phyloP scores from a whole-genome alignment of 1,139 yeast species.

The Kodamaea derodonti region DNA sequence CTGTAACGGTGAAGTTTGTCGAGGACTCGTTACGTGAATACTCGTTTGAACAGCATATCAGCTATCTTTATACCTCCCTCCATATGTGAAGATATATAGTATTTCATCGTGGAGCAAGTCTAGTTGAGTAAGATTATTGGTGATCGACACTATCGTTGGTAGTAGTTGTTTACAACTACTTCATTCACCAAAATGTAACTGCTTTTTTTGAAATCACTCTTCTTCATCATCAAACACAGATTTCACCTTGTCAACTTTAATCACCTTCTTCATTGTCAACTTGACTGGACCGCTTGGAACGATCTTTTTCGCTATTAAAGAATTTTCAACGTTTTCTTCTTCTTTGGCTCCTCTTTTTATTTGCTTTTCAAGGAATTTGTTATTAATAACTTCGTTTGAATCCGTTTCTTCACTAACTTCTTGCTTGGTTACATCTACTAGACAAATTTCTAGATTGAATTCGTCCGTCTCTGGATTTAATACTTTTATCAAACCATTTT shows the following conservation, averaged over 20 bases:
- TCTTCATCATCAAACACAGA: constrained; percentile 11
- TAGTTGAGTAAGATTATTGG: too few species aligned
- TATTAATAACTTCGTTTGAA: constrained; percentile 20
- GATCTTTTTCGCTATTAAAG: background rate
- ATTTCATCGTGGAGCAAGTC: too few species aligned
- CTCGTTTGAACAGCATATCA: too few species aligned
- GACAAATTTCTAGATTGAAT: constrained; percentile 32
- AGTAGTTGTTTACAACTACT: too few species aligned
- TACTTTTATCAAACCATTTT: constrained; percentile 56
- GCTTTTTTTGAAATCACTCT: too few species aligned
- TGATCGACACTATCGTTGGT: too few species aligned
- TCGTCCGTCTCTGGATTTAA: constrained; percentile 39
- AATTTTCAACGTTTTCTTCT: constrained; percentile 10
- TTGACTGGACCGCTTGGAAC: constrained; percentile 7
- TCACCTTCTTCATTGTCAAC: constrained; percentile 3
- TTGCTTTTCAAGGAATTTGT: constrained; percentile 48
- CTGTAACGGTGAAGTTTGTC: too few species aligned
- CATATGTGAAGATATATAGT: too few species aligned
- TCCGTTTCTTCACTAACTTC: constrained; percentile 14
- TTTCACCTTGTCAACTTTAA: constrained; percentile 2
- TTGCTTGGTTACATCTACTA: constrained; percentile 14
- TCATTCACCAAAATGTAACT: too few species aligned
- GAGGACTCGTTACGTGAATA: too few species aligned
- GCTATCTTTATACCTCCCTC: too few species aligned
- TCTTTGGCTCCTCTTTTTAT: constrained; percentile 42